A percentile compares a stretch with the other conserved stretches of the same genome.
Evolutionary conservation across 805 yeast species (phyloP).

Genomic region (Barnettozyma pratensis): DNA sequence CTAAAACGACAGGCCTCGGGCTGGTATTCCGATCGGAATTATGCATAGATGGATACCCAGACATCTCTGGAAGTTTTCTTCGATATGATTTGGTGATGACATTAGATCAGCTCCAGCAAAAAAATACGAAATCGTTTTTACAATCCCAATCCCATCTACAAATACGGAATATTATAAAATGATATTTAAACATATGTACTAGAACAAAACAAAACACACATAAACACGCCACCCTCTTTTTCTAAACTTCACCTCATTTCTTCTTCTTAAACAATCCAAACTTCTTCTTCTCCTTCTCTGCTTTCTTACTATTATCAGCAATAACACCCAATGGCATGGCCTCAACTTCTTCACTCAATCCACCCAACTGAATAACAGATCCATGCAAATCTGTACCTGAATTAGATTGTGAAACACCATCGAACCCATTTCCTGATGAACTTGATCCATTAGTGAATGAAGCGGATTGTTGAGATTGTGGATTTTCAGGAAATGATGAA

Average conservation of each 20-base stretch:
- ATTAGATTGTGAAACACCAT: not conserved
- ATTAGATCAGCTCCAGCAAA: too few relatives aligned
- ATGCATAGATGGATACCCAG: too few relatives aligned
- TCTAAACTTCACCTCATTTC: not conserved
- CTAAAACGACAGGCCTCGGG: too few relatives aligned
- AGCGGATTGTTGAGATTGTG: not conserved
- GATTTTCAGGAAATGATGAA: constrained; percentile 4
- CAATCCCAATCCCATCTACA: too few relatives aligned
- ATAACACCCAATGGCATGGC: constrained; percentile 11
- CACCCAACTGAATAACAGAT: not conserved
- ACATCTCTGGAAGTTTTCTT: too few relatives aligned
- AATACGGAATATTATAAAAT: too few relatives aligned
- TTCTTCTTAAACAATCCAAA: constrained; percentile 10
- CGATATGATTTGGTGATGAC: too few relatives aligned
- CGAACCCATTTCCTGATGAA: not conserved
- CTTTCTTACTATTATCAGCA: constrained; percentile 1
- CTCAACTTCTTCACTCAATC: constrained; percentile 1
- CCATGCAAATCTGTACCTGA: constrained; percentile 7
- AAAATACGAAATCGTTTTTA: too few relatives aligned
- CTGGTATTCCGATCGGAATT: too few relatives aligned
- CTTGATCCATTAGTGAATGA: constrained; percentile 6
- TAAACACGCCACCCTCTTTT: too few relatives aligned
- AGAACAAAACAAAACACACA: too few relatives aligned
- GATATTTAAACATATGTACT: too few relatives aligned
- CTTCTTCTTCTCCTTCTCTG: constrained; percentile 10